A percentile compares a stretch with the other conserved stretches of the same genome.
phyloP scores from a whole-genome alignment of 176 grass and related monocot species.

The Lolium perenne region DNA sequence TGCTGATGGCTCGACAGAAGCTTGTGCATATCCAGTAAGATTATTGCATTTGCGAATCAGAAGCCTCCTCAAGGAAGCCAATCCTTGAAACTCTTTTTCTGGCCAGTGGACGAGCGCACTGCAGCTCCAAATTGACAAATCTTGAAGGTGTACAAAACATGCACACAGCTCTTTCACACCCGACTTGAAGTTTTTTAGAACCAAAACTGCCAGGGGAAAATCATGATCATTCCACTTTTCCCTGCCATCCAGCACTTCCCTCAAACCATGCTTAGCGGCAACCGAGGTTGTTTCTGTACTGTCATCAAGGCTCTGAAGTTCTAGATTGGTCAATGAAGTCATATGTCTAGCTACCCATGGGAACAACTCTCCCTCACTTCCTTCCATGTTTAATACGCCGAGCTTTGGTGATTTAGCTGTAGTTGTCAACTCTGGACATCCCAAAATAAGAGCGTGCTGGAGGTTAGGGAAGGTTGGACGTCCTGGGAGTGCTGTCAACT shows the following conservation, averaged over 20 bases:
- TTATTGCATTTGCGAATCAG: accelerated
- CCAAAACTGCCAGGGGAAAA: neutral
- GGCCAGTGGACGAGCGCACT: neutral
- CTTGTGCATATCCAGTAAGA: neutral
- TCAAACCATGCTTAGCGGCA: neutral
- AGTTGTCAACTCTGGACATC: neutral
- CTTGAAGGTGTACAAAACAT: neutral
- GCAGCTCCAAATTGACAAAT: accelerated
- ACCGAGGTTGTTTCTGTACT: neutral
- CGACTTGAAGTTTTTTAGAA: neutral
- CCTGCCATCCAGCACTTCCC: neutral
- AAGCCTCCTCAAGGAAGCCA: neutral
- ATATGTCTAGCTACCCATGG: neutral
- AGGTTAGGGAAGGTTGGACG: neutral
- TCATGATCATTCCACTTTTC: neutral
- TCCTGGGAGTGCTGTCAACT: neutral
- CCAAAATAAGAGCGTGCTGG: neutral
- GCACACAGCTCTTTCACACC: neutral
- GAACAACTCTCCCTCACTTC: neutral
- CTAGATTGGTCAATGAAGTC: neutral
- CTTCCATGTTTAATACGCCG: neutral
- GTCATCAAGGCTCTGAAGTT: neutral
- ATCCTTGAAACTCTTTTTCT: neutral
- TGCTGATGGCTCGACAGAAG: neutral
- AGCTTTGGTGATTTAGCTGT: neutral